Evolutionary conservation across 495 filamentous ascomycete species (phyloP), one percentile per base, ranked within the genome.

Genomic region (Peziza echinospora): DNA sequence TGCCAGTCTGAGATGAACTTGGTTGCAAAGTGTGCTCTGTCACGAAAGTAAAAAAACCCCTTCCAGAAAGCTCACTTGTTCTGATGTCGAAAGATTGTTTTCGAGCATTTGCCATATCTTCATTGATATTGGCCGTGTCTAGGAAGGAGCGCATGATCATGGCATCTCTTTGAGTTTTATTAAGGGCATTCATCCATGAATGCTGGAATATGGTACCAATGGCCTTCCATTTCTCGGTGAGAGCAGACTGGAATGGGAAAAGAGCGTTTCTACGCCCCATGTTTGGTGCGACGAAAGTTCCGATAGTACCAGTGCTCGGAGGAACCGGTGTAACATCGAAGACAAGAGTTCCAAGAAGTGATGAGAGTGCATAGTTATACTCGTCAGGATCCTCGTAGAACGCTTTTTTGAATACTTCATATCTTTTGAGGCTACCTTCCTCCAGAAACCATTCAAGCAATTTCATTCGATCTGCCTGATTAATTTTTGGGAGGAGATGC

Each of bases 301-400:
- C 19, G 34, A 8, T 5, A 17, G 24, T 26, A 6, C 7, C 24
- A 13, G 23, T 3, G 21, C 10, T 13, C 26, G 11, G 21, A 24
- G 11, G 11, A 19, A 21, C 9, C 45, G 19, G 43, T 13, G 19
- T 26, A 5, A 19, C 5, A 45, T 24, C 41, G 8, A 26, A 26
- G 16, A 45, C 19, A 45, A 22, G 3, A 7, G 28, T 46, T n/a
- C 17, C 25, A 37, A 17, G 16, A 16, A 17, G 41, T 11, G 21
- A 46, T 39, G 19, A 17, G 26, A 24, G 30, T 4, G 8, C 24
- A 22, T 50, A 50, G 16, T 46, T 19, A 21, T 46, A 43, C 24
- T 50, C 48, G 10, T 50, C 48, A 24, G 17, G 26, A 21, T 48
- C 47, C 7, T 48, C 47, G 25, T 43, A 48, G 40, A 24, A 30